A percentile compares a stretch with the other conserved stretches of the same genome.
Evolutionary conservation across 768 basidiomycete species (phyloP).

Genomic region (Podaxis rugospora): DNA sequence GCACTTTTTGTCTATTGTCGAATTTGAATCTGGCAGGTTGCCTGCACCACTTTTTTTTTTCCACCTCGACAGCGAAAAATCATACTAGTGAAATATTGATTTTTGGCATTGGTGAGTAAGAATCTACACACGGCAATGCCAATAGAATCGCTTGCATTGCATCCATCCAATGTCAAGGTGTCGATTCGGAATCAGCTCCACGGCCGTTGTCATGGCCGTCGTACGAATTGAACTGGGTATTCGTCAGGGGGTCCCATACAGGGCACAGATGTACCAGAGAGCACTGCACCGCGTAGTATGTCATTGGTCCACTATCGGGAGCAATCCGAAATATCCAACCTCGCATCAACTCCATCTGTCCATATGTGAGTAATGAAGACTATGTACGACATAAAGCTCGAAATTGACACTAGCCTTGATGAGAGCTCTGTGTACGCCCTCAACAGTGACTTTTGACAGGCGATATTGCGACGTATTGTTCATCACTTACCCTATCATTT

Average conservation of each 20-base stretch:
- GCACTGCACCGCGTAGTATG: not conserved
- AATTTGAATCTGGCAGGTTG: not conserved
- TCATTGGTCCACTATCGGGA: not conserved
- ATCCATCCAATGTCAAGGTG: not conserved
- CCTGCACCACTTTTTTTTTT: not conserved
- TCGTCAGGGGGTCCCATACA: not conserved
- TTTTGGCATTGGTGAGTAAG: not conserved
- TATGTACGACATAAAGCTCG: conserved; percentile 21
- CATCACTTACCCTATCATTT: conserved; percentile 20
- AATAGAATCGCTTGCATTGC: not conserved
- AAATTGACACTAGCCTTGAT: conserved; percentile 22
- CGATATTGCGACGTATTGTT: conserved; percentile 14
- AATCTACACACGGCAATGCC: not conserved
- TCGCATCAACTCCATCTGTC: not conserved
- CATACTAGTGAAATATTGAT: not conserved
- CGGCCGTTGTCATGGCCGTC: not conserved
- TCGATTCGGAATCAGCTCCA: conserved; percentile 9
- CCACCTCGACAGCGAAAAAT: not conserved
- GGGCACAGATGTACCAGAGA: not conserved
- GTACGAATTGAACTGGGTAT: conserved; percentile 7
- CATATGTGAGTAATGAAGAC: not conserved
- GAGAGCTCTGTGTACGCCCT: conserved; percentile 19
- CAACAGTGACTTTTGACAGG: conserved; percentile 19
- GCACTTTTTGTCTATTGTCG: not conserved
- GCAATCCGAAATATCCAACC: not conserved